Evolutionary conservation across 116 monocot genomes (phyloP).

Genomic region (Posidonia oceanica): DNA sequence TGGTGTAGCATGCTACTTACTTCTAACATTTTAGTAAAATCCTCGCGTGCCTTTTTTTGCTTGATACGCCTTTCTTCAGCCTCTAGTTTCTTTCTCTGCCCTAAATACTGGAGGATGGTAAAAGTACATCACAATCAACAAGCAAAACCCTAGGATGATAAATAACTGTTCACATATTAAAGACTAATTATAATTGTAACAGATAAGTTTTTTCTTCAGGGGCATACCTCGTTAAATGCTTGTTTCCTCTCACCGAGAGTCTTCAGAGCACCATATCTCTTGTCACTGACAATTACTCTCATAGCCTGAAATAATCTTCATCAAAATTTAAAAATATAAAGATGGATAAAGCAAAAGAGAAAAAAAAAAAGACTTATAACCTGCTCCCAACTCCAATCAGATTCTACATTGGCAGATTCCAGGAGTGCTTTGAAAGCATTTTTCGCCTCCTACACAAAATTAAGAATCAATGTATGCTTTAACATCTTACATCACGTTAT

Average conservation of each 20-base stretch:
- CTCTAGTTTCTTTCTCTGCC: conserved; percentile 87
- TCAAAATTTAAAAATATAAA: background rate
- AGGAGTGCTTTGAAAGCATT: conserved; percentile 86
- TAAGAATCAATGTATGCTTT: background rate
- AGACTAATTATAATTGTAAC: background rate
- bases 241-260: conserved; percentile 96
- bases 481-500: background rate
- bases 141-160: background rate
- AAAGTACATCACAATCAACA: background rate
- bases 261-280: conserved; percentile 86
- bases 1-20: conserved; percentile 18
- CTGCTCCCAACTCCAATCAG: conserved; percentile 99
- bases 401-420: conserved; percentile 87
- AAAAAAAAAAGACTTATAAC: conserved; percentile 23
- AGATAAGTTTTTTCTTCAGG: background rate
- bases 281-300: conserved; percentile 92
- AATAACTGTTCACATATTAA: too few relatives aligned
- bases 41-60: conserved; percentile 90
- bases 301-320: conserved; percentile 46
- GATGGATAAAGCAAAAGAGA: background rate
- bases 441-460: conserved; percentile 74
- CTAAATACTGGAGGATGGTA: conserved; percentile 51
- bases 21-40: conserved; percentile 86
- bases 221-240: conserved; percentile 92
- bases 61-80: conserved; percentile 78